Conservation (phyloP, 108 stramenopile genomes). For the Pseudonitzschia multiseries region DNA sequence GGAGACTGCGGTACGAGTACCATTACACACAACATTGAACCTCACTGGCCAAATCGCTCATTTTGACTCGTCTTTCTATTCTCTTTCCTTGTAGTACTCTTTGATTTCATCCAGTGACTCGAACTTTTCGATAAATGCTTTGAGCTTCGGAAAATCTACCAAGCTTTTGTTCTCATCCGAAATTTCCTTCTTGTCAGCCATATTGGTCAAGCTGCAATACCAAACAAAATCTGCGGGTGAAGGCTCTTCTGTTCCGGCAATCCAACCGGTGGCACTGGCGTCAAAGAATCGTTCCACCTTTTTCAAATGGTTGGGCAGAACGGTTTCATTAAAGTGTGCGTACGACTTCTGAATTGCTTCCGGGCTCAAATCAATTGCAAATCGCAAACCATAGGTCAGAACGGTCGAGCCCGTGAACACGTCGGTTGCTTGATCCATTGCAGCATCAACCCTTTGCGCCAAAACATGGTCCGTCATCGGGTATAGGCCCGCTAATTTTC, state of each 20-base stretch:
- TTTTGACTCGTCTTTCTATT: neutral
- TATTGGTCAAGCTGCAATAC: constrained; percentile 19
- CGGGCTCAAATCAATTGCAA: constrained; percentile 19
- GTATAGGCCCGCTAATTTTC: constrained; percentile 24
- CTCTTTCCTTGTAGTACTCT: constrained; percentile 27
- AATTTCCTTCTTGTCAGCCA: constrained; percentile 21
- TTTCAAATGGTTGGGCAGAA: constrained; percentile 31
- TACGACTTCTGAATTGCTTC: constrained; percentile 23
- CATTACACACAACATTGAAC: too few relatives aligned
- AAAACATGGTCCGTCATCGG: constrained; percentile 27
- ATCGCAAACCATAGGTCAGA: constrained; percentile 23
- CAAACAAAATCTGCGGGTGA: constrained; percentile 41
- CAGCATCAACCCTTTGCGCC: constrained; percentile 33
- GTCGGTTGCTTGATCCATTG: constrained; percentile 36
- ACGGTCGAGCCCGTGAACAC: constrained; percentile 27
- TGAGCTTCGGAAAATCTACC: constrained; percentile 34
- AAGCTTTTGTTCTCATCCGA: constrained; percentile 23
- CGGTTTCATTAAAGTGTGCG: constrained; percentile 16
- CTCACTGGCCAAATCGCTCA: too few relatives aligned
- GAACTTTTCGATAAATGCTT: constrained; percentile 35
- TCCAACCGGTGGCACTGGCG: constrained; percentile 33
- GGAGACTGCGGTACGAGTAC: too few relatives aligned
- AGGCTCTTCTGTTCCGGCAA: constrained; percentile 42
- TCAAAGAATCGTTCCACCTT: constrained; percentile 27
- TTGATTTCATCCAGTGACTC: constrained; percentile 33